These are phyloP conservation scores for Hericium alpestre DNA, from an alignment of 768 basidiomycete species.

Conservation along the genomic window DNA sequence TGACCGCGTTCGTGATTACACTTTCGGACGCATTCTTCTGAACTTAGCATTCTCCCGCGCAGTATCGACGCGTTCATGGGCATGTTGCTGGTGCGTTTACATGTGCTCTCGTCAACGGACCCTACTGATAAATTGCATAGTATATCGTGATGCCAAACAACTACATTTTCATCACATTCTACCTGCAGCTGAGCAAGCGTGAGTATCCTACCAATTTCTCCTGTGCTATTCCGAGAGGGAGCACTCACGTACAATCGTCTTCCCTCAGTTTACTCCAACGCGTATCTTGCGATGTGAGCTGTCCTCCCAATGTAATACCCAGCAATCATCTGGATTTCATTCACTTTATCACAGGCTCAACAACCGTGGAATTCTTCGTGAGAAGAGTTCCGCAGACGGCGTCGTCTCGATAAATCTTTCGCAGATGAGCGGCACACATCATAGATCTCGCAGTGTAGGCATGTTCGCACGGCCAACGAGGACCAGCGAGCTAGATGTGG, in stretches of 20 bases:
- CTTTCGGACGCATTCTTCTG: background rate
- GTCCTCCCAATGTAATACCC: too few species aligned
- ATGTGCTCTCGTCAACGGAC: too few species aligned
- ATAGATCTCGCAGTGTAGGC: background rate
- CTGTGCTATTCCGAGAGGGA: too few species aligned
- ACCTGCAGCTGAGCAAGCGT: constrained; percentile 45
- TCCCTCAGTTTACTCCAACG: constrained; percentile 41
- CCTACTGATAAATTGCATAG: constrained; percentile 2
- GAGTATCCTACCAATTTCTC: constrained; percentile 12
- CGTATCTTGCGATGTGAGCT: constrained; percentile 37
- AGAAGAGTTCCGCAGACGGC: background rate
- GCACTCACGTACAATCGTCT: background rate
- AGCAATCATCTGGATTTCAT: background rate
- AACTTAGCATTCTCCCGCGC: constrained; percentile 1
- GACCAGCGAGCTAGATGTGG: too few species aligned
- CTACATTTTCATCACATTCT: constrained; percentile 45
- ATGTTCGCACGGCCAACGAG: background rate
- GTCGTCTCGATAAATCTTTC: constrained; percentile 2
- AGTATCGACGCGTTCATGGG: constrained; percentile 39
- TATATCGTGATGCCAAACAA: constrained; percentile 45
- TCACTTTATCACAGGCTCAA: constrained; percentile 28
- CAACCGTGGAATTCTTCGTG: constrained; percentile 1
- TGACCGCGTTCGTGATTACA: constrained; percentile 23
- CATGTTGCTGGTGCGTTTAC: constrained; percentile 25
- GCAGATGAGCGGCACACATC: background rate